Conservation (phyloP, 2,329 filamentous ascomycete genomes). For the Pseudogymnoascus sp. region DNA sequence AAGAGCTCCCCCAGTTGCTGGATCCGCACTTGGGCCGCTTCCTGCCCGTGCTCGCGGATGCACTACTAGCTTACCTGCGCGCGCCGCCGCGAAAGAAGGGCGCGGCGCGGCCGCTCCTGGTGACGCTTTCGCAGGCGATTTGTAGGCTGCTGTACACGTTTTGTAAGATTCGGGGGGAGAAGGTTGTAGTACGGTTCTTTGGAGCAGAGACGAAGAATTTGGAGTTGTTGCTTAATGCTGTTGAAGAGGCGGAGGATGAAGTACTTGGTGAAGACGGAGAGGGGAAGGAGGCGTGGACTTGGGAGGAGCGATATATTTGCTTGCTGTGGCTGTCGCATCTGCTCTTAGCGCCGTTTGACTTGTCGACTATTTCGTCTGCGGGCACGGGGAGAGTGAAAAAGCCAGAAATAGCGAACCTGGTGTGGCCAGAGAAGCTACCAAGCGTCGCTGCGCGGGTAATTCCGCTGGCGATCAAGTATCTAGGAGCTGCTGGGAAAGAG, state of each 20-base stretch:
- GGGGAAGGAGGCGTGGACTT: constrained; percentile 44
- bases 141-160: constrained; percentile 78
- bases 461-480: constrained; percentile 60
- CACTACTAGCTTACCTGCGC: constrained; percentile 62
- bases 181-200: constrained; percentile 83
- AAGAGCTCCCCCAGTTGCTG: constrained; percentile 89
- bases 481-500: constrained; percentile 74
- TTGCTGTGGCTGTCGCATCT: constrained; percentile 82
- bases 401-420: constrained; percentile 39
- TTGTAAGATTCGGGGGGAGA: constrained; percentile 89
- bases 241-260: constrained; percentile 48
- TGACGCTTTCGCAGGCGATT: constrained; percentile 48
- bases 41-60: constrained; percentile 64
- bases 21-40: constrained; percentile 73
- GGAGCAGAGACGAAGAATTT: constrained; percentile 83
- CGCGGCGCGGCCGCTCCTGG: constrained; percentile 32
- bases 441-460: constrained; percentile 63
- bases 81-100: constrained; percentile 31
- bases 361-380: constrained; percentile 70
- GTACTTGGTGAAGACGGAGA: constrained; percentile 5
- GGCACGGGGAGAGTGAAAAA: constrained; percentile 40
- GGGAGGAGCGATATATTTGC: constrained; percentile 84
- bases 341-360: constrained; percentile 79
- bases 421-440: constrained; percentile 54
- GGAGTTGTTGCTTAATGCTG: constrained; percentile 66